These are phyloP conservation scores for Lepidopterella palustris DNA, from an alignment of 495 filamentous ascomycete species.

Conservation along the genomic window DNA sequence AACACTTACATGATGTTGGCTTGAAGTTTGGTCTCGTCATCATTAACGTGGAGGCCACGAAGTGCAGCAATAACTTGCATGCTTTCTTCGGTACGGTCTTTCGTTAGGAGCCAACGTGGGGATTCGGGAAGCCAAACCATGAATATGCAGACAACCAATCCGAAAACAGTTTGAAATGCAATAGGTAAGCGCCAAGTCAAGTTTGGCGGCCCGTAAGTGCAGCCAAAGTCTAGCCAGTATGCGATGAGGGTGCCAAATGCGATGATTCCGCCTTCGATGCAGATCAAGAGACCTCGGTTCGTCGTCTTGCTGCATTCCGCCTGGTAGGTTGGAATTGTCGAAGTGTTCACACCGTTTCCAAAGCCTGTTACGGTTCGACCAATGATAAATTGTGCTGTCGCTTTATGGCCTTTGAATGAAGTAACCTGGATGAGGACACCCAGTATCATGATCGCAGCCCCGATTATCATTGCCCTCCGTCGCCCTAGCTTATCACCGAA, in stretches of 20 bases:
- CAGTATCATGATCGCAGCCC: conserved; percentile 64
- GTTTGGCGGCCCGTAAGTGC: conserved; percentile 46
- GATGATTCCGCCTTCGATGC: conserved; percentile 74
- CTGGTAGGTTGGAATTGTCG: conserved; percentile 71
- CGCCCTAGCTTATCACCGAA: conserved; percentile 65
- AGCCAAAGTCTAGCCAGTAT: conserved; percentile 80
- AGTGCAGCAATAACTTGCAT: conserved; percentile 42
- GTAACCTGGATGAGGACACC: conserved; percentile 66
- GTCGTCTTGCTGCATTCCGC: conserved; percentile 67
- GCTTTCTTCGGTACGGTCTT: conserved; percentile 69
- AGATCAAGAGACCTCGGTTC: conserved; percentile 76
- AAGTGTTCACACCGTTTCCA: conserved; percentile 69
- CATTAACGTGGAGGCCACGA: conserved; percentile 34
- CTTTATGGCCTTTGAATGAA: conserved; percentile 38
- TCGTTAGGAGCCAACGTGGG: conserved; percentile 67
- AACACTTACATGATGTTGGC: conserved; percentile 60
- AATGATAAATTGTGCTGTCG: conserved; percentile 60
- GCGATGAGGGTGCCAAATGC: conserved; percentile 72
- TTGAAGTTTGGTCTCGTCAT: conserved; percentile 50
- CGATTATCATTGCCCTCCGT: conserved; percentile 46
- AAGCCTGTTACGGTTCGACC: conserved; percentile 67
- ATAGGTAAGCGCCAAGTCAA: conserved; percentile 64
- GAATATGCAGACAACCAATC: conserved; percentile 55
- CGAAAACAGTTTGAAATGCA: conserved; percentile 66
- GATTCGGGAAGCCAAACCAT: conserved; percentile 65